A percentile compares a stretch with the other conserved stretches of the same genome.
phyloP scores from a whole-genome alignment of 768 basidiomycete species.

The Macrolepiota fuliginosa region DNA sequence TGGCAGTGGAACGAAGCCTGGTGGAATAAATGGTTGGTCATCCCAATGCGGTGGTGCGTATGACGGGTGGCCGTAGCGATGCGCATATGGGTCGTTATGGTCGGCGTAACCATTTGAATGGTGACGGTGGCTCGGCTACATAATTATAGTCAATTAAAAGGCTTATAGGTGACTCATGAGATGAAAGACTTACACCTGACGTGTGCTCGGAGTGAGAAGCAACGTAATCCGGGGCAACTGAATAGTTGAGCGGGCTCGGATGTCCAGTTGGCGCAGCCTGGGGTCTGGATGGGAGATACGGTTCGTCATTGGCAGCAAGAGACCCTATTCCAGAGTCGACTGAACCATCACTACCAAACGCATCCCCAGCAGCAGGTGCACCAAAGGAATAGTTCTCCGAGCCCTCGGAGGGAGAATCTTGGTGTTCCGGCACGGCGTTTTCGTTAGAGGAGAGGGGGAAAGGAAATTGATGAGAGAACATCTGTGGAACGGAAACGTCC shows the following conservation, averaged over 20 bases:
- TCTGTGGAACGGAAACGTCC: slow-evolving; percentile 6
- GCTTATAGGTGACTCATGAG: neutral
- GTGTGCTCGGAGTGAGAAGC: neutral
- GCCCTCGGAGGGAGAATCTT: slow-evolving; percentile 4
- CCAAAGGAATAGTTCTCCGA: slow-evolving; percentile 1
- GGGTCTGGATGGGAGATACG: slow-evolving; percentile 6
- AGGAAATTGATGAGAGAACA: slow-evolving; percentile 1
- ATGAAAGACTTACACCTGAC: neutral
- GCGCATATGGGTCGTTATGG: neutral
- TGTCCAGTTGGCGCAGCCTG: neutral
- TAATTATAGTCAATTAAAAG: neutral
- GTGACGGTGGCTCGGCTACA: neutral
- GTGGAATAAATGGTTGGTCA: slow-evolving; percentile 1
- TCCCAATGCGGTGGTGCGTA: neutral
- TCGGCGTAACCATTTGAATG: neutral
- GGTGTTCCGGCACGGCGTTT: slow-evolving; percentile 11
- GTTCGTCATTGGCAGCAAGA: neutral
- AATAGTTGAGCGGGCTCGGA: slow-evolving; percentile 12
- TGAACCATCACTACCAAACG: slow-evolving; percentile 5
- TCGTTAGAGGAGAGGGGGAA: neutral
- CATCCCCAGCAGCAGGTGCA: slow-evolving; percentile 3
- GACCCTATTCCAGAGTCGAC: slow-evolving; percentile 2
- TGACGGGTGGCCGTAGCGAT: neutral
- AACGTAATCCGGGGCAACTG: slow-evolving; percentile 2
- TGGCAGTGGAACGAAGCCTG: neutral